Conservation (phyloP, 1,284 basidiomycete genomes). For the Stereum hirsutum region DNA sequence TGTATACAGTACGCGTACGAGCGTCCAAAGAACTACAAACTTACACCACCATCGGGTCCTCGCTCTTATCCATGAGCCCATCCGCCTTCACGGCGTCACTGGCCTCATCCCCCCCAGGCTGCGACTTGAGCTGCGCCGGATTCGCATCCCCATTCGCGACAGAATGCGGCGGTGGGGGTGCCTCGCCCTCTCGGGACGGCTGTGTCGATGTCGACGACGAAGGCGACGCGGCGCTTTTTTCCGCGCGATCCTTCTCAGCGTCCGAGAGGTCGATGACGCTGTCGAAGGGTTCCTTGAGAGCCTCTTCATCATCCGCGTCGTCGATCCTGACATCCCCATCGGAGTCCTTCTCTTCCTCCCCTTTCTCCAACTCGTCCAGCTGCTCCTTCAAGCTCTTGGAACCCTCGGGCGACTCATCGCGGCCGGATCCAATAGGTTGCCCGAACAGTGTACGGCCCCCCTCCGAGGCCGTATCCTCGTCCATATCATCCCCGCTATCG, state of each 20-base stretch:
- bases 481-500: constrained; percentile 23
- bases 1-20: not conserved
- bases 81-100: constrained; percentile 52
- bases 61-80: constrained; percentile 65
- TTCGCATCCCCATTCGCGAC: constrained; percentile 32
- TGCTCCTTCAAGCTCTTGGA: constrained; percentile 49
- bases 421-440: constrained; percentile 15
- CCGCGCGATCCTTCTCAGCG: constrained; percentile 15
- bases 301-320: constrained; percentile 14
- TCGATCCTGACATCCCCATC: constrained; percentile 10
- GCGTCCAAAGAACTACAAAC: not conserved
- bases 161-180: constrained; percentile 33
- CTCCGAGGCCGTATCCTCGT: too few species aligned
- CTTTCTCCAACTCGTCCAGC: constrained; percentile 50
- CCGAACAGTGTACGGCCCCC: not conserved
- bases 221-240: constrained; percentile 14
- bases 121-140: constrained; percentile 36
- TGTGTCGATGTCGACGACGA: constrained; percentile 15
- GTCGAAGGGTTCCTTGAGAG: constrained; percentile 21
- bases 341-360: constrained; percentile 14
- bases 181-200: constrained; percentile 28
- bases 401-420: constrained; percentile 31
- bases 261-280: constrained; percentile 18
- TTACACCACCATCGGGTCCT: constrained; percentile 53
- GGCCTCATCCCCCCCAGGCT: constrained; percentile 51